Base-by-base conservation (phyloP, 805 yeast species). In the Yamadazyma ubonensis region DNA sequence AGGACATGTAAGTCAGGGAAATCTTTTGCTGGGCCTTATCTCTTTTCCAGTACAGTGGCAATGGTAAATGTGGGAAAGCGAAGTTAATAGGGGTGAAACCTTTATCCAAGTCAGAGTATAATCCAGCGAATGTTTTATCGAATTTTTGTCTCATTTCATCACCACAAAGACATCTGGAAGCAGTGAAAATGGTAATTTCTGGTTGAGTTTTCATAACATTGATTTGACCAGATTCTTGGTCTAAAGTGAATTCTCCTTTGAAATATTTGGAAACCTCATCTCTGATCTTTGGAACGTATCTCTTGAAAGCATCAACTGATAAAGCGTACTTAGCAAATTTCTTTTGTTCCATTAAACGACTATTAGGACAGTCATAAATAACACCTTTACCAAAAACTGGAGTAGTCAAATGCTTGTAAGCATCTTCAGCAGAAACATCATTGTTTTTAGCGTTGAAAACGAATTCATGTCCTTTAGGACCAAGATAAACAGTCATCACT, bases 321-420 rank as follows among this genome's bases (percentile, higher is more conserved):
- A 93, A 75, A 16, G 96, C 95, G 39, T 78, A 78, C 67, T 93
- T 93, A 47, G 90, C 95, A 57, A 93, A 93, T 70, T 89, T 93
- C 79, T 93, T 93, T 67, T 93, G 99, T 63, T 93, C 99, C 99
- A 93, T 93, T 56, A 93, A 77, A 51, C 89, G 80, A 55, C 80
- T 68, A 69, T 93, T 93, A 48, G 99, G 88, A 67, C 97, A 91
- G 68, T 93, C 99, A 61, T 93, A 93, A 38, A 93, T 86, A 39
- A 93, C 99, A 55, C 98, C 99, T 57, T 89, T 81, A 54, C 99
- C 99, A 53, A 93, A 93, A 11, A 89, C 96, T 10, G 99, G 99
- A n/a, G 98, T 91, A n/a, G 99, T 93, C 65, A 93, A 75, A 60
- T 90, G 96, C 46, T 83, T 75, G 70, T 93, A 93, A 28, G 97